Percentiles rank a stretch among this genome's conserved stretches.
Conservation (phyloP, 148 eudicot genomes). For the Vaccinium myrtillus region DNA sequence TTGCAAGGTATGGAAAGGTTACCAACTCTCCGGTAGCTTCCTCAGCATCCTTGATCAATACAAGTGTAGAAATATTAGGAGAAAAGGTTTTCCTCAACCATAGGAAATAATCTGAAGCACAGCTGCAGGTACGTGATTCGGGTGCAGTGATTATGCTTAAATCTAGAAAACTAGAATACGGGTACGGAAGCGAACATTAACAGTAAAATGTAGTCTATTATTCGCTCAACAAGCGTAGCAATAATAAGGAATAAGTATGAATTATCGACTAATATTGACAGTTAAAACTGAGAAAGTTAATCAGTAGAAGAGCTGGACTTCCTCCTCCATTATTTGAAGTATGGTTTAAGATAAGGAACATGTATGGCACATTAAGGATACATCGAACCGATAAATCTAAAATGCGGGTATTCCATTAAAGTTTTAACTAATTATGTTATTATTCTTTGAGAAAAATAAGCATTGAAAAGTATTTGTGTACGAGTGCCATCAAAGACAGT, state of each 20-base stretch:
- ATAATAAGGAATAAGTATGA: too few species aligned
- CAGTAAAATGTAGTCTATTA: background rate
- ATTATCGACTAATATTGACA: too few species aligned
- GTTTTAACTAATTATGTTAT: background rate
- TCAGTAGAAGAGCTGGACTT: background rate
- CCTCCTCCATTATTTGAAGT: background rate
- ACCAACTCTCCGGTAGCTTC: conserved; percentile 38
- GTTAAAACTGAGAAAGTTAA: background rate
- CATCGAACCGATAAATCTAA: background rate
- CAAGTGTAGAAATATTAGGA: background rate
- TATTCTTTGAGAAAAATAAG: background rate
- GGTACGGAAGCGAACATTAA: background rate
- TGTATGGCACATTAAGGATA: background rate
- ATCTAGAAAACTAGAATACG: background rate
- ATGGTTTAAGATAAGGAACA: background rate
- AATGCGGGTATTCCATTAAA: background rate
- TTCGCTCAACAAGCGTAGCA: background rate
- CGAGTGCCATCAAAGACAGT: background rate
- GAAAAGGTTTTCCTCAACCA: background rate
- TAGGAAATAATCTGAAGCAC: background rate
- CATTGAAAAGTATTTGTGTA: background rate
- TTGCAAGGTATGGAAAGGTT: conserved; percentile 62
- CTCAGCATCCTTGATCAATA: conserved; percentile 35
- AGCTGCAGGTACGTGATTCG: background rate
- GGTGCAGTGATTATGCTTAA: background rate